Evolutionary conservation across 208 protist genomes (phyloP), one percentile per base, ranked within the genome.

Genomic region (Naegleria gruberi): DNA sequence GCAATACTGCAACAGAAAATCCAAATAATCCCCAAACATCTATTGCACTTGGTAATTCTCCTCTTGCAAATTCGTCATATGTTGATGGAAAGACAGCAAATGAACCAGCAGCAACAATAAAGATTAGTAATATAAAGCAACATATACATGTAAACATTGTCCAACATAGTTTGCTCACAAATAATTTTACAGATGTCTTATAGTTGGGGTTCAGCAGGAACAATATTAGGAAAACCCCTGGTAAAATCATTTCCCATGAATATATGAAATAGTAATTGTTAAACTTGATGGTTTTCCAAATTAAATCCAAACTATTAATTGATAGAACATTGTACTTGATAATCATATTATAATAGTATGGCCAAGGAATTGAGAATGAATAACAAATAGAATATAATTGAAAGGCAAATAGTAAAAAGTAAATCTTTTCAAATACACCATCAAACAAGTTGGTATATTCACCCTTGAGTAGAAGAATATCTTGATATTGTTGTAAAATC

Each of bases 221-320:
- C 34, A 77, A 7, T 37, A 37, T n/a, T 37, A 77, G 34, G n/a
- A 77, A 77, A 12, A 77, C 6, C n/a, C 26, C 19, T 37, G 65
- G 65, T 2, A 37, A 30, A 19, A 77, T 30, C 65, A 77, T 77
- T 77, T 77, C 30, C 0, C 26, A 12, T 37, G 65, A 77, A 77
- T 77, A 77, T 77, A 12, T 77, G 8, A 77, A 77, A 77, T 77
- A 77, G 34, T 77, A 77, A 77, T 77, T 77, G 34, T 77, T 77
- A 5, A 37, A 7, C 19, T 77, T 19, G 34, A 77, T 37, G 8
- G 17, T 37, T 12, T 77, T 37, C 65, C 65, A 77, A 5, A 77
- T 37, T 26, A 77, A 77, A 77, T 84, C 81, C 5, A 84, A 34
- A 30, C 81, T 44, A 30, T 12, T 12, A 44, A 45, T 23, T 45